Base-by-base conservation (phyloP, 345 rosid species). In the Populus pruinosa region DNA sequence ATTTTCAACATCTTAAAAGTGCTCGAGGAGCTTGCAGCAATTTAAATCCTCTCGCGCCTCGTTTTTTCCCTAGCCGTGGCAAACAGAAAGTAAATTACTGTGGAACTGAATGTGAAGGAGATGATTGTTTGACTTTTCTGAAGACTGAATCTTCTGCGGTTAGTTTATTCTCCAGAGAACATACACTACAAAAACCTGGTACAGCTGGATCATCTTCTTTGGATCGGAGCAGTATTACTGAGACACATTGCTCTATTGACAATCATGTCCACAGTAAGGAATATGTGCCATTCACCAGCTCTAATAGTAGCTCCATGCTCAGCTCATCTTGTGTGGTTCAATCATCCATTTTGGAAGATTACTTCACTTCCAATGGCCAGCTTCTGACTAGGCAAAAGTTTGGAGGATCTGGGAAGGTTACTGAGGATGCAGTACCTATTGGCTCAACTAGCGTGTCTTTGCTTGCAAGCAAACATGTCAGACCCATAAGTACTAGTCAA, bases 41-140 rank as follows among this genome's bases (percentile, higher is more conserved):
- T 63, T 80, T 88, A 72, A 86, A 87, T 80, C 90, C 90, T 11
- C 66, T 87, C 71, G 92, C 96, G 11, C 90, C 91, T 78, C 83
- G 79, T 43, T 88, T 87, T 68, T 36, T 85, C 82, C 88, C 89
- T 25, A 82, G 79, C 38, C 82, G 11, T 81, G 78, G 82, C 36
- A 85, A 77, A 76, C 86, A 59, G 56, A 73, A 61, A n/a, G 44
- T 66, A 7, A 81, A 77, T 47, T 75, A 18, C 49, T 62, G 33
- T 83, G 84, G 53, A 68, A 78, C 53, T 18, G 76, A 73, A 69
- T 74, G 39, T 76, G 76, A 61, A 73, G 79, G 61, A 73, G 43
- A 70, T 33, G 72, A 59, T 79, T 67, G 53, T 67, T 79, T 69
- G 0, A 73, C 85, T 80, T 74, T 78, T 71, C 83, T 72, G 72